A percentile compares a stretch with the other conserved stretches of the same genome.
phyloP scores from a whole-genome alignment of 2,329 filamentous ascomycete species.

The Pseudogymnoascus verrucosus region DNA sequence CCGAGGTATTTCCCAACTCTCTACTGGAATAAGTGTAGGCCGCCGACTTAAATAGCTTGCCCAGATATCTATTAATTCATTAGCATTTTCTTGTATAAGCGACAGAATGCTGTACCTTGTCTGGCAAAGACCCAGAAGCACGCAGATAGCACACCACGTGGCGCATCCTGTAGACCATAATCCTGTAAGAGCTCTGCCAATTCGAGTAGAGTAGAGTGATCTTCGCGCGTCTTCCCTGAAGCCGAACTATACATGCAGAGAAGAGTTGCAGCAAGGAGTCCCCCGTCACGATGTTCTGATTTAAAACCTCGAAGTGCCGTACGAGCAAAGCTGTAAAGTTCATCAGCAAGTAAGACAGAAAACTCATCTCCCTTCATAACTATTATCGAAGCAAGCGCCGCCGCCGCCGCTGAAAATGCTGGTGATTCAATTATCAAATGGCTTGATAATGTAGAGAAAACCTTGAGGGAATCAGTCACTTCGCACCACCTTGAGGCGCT shows the following conservation, averaged over 20 bases:
- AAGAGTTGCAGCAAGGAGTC: not conserved
- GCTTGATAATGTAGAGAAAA: not conserved
- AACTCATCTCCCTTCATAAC: not conserved
- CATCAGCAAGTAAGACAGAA: not conserved
- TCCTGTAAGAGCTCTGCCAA: not conserved
- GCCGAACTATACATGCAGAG: not conserved
- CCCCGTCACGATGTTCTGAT: not conserved
- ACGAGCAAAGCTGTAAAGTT: not conserved
- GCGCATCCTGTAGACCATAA: not conserved
- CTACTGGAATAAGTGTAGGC: not conserved
- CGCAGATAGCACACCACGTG: not conserved
- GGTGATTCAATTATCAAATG: not conserved
- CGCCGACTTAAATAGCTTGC: not conserved
- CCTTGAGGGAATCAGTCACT: not conserved
- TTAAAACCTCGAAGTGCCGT: not conserved
- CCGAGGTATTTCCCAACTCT: not conserved
- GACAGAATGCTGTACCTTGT: not conserved
- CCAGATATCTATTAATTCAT: slow-evolving; percentile 8
- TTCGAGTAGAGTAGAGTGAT: not conserved
- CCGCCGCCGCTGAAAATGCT: not conserved
- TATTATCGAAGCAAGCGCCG: not conserved
- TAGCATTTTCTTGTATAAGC: not conserved
- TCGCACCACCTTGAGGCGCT: not conserved
- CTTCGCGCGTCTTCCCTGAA: not conserved
- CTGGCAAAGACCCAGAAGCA: slow-evolving; percentile 11